Percentiles rank a stretch among this genome's conserved stretches.
These are phyloP conservation scores for Cryptosporidium baileyi DNA, from an alignment of 169 alveolate species.

Conservation along the genomic window DNA sequence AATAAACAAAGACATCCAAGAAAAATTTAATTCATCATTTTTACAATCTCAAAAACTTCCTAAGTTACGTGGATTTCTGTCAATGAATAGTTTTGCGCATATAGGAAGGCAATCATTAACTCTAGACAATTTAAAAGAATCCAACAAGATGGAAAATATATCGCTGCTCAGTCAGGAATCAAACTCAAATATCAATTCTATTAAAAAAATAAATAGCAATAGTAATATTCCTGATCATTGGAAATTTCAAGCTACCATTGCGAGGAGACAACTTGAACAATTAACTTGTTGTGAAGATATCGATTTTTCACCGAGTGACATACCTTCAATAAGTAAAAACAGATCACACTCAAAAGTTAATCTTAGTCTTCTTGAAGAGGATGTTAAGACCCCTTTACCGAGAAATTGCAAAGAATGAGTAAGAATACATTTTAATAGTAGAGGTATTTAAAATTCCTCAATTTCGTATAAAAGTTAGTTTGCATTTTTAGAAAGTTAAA, in stretches of 20 bases:
- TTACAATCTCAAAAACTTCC: conserved; percentile 12
- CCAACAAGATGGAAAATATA: background rate
- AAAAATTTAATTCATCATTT: background rate
- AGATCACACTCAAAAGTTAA: background rate
- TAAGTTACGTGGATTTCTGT: conserved; percentile 54
- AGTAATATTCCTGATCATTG: conserved; percentile 44
- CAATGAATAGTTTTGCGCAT: conserved; percentile 67
- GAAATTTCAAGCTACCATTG: conserved; percentile 67
- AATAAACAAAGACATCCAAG: no score
- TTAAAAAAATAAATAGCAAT: conserved; percentile 31
- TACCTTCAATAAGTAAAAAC: background rate
- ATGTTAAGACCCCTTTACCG: conserved; percentile 43
- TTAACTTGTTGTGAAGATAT: conserved; percentile 27
- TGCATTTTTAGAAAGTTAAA: background rate
- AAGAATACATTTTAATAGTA: no score
- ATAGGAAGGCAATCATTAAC: conserved; percentile 37
- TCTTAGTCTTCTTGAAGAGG: background rate
- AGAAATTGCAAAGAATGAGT: background rate
- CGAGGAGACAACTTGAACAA: conserved; percentile 46
- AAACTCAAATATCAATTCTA: background rate
- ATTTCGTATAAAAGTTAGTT: no score
- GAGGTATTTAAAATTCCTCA: no score
- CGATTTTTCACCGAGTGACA: background rate
- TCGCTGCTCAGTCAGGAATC: background rate
- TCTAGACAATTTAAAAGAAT: background rate